These are phyloP conservation scores for Fusarium subtropicale DNA, from an alignment of 2,329 filamentous ascomycete genomes.

Conservation along the genomic window DNA sequence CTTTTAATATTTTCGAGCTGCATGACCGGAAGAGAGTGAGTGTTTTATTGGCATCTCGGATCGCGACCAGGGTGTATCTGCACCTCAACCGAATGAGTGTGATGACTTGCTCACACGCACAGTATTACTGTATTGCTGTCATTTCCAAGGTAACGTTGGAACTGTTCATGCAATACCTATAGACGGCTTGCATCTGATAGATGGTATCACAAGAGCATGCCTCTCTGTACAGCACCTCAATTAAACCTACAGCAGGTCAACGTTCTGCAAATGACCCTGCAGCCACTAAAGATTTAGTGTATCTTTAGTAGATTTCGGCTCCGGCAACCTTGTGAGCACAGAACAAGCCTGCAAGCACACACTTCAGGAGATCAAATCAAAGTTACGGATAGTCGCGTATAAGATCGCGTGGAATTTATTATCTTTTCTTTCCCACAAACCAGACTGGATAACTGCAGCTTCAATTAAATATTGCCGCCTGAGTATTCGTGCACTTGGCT, in stretches of 20 bases:
- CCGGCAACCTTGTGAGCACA: constrained; percentile 1
- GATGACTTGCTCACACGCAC: not conserved
- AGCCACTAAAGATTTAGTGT: constrained; percentile 36
- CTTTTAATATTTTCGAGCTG: constrained; percentile 33
- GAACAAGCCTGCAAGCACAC: constrained; percentile 16
- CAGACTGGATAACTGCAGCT: constrained; percentile 11
- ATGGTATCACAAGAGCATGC: not conserved
- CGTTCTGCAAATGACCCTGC: constrained; percentile 20
- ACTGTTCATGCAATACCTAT: constrained; percentile 17
- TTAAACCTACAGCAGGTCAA: constrained; percentile 23
- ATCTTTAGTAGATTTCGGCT: constrained; percentile 31
- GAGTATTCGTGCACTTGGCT: not conserved
- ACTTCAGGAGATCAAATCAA: constrained; percentile 26
- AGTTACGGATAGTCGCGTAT: constrained; percentile 28
- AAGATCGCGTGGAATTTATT: constrained; percentile 31
- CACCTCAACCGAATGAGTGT: not conserved
- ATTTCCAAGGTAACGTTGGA: not conserved
- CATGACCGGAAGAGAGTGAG: constrained; percentile 11
- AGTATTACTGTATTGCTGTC: not conserved
- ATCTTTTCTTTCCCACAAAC: constrained; percentile 10
- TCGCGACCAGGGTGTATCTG: not conserved
- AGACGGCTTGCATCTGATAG: constrained; percentile 2
- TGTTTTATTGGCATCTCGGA: constrained; percentile 19
- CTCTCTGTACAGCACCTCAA: constrained; percentile 1
- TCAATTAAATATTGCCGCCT: constrained; percentile 6